These are phyloP conservation scores for Melastoma malabathricum DNA, from an alignment of 345 rosid species.

Conservation along the genomic window DNA sequence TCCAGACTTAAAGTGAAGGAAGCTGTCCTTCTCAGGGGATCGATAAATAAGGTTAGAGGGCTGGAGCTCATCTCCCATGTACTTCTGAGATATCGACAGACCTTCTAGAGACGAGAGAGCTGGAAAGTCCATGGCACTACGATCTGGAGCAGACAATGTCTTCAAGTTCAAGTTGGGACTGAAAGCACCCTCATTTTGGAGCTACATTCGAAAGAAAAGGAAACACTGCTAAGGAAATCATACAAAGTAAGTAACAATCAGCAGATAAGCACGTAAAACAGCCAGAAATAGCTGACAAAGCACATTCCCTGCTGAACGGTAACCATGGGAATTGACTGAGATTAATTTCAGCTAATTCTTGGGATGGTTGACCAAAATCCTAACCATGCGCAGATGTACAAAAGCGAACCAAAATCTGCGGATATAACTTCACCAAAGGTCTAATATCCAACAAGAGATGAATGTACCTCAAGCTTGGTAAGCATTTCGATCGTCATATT, in stretches of 20 bases:
- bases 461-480: constrained; percentile 86
- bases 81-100: constrained; percentile 42
- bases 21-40: constrained; percentile 52
- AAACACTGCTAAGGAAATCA: constrained; percentile 6
- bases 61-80: constrained; percentile 55
- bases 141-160: constrained; percentile 59
- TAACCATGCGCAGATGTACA: no score
- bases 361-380: no score
- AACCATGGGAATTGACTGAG: no score
- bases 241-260: constrained; percentile 3
- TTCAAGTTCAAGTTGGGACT: constrained; percentile 59
- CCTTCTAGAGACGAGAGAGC: constrained; percentile 46
- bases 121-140: constrained; percentile 74
- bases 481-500: constrained; percentile 92
- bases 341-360: no score
- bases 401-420: no score
- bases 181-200: constrained; percentile 79
- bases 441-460: no score
- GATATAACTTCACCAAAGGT: no score
- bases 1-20: constrained; percentile 56
- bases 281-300: no score
- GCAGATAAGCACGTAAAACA: not conserved
- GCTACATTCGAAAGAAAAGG: constrained; percentile 37
- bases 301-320: no score
- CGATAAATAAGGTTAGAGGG: constrained; percentile 44